These are phyloP conservation scores for Plasmodium adleri DNA, from an alignment of 169 alveolate genomes.

Conservation along the genomic window DNA sequence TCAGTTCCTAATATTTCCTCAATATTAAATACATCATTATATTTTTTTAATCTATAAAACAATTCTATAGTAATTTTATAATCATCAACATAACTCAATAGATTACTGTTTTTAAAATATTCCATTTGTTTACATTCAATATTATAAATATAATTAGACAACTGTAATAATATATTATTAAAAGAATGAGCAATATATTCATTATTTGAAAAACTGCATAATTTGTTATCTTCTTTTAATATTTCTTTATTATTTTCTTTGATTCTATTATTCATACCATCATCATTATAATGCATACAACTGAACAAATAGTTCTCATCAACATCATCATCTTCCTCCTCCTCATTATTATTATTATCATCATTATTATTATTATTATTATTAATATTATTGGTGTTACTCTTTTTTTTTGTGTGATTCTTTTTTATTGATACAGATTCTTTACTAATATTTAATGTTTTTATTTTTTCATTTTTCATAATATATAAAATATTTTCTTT, in stretches of 20 bases:
- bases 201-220: background rate
- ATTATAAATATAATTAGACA: constrained; percentile 15
- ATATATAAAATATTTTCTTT: constrained; percentile 5
- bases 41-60: constrained; percentile 5
- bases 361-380: too few species aligned
- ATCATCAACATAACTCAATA: constrained; percentile 19
- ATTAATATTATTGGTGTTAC: too few species aligned
- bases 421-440: background rate
- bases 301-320: too few species aligned
- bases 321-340: too few species aligned
- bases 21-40: constrained; percentile 19
- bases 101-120: constrained; percentile 21
- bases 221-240: background rate
- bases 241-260: too few species aligned
- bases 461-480: background rate
- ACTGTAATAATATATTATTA: background rate
- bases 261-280: too few species aligned
- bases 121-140: constrained; percentile 36
- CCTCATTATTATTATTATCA: too few species aligned
- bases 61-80: constrained; percentile 29
- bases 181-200: background rate
- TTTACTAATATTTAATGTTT: constrained; percentile 24
- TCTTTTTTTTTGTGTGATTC: background rate
- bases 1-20: constrained; percentile 13
- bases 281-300: too few species aligned